phyloP scores from a whole-genome alignment of 2,329 filamentous ascomycete species.

The Aspergillus sojae region DNA sequence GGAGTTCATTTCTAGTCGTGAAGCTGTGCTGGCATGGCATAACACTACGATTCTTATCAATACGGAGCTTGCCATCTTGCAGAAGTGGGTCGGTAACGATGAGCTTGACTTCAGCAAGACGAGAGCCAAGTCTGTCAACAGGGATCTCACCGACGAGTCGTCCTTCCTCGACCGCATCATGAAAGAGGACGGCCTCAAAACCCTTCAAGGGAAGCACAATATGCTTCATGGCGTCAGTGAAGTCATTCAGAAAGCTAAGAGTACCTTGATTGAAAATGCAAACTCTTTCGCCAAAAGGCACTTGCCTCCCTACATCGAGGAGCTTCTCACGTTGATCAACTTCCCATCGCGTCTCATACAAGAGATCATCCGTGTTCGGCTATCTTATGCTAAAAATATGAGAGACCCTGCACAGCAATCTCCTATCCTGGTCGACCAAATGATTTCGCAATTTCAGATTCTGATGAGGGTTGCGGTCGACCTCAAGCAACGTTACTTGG shows the following conservation, averaged over 20 bases:
- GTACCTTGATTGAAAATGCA: conserved; percentile 83
- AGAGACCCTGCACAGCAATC: conserved; percentile 92
- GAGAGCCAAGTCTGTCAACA: conserved; percentile 67
- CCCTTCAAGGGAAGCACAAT: conserved; percentile 78
- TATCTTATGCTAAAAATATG: conserved; percentile 92
- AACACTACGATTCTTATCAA: conserved; percentile 97
- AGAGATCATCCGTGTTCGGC: conserved; percentile 89
- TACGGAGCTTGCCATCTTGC: conserved; percentile 85
- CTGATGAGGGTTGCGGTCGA: conserved; percentile 86
- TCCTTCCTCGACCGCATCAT: conserved; percentile 93
- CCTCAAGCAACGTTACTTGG: conserved; percentile 86
- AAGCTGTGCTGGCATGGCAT: conserved; percentile 92
- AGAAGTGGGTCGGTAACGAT: conserved; percentile 95
- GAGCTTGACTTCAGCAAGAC: conserved; percentile 87
- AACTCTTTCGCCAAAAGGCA: conserved; percentile 84
- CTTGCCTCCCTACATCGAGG: conserved; percentile 93
- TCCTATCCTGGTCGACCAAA: conserved; percentile 92
- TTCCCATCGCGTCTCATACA: conserved; percentile 95
- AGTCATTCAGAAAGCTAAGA: conserved; percentile 92
- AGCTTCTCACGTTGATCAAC: conserved; percentile 92
- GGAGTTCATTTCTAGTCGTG: conserved; percentile 78
- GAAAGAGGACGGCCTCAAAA: conserved; percentile 93
- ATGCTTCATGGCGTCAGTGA: conserved; percentile 82
- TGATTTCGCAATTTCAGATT: conserved; percentile 96
- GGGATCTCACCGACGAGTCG: conserved; percentile 81